phyloP scores from a whole-genome alignment of 1,139 yeast genomes.

The Groenewaldozyma auringiensis region DNA sequence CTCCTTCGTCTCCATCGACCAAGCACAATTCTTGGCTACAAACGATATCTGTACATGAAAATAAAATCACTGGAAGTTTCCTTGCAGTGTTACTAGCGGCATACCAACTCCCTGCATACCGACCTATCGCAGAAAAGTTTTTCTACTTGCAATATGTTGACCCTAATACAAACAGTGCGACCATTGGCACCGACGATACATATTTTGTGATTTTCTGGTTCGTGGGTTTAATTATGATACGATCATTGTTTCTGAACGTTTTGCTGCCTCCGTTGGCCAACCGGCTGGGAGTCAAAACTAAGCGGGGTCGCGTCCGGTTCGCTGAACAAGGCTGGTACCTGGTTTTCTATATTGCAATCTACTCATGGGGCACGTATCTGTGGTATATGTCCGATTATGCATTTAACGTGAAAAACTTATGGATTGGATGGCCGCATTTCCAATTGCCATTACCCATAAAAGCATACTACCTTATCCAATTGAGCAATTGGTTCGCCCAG shows the following conservation, averaged over 20 bases:
- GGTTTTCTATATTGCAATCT: slow-evolving; percentile 52
- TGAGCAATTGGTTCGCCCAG: slow-evolving; percentile 77
- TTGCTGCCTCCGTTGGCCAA: slow-evolving; percentile 52
- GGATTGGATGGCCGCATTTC: slow-evolving; percentile 72
- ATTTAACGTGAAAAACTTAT: slow-evolving; percentile 50
- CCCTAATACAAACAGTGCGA: slow-evolving; percentile 17
- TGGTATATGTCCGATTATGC: slow-evolving; percentile 55
- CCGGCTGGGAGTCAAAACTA: slow-evolving; percentile 37
- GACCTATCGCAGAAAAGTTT: slow-evolving; percentile 20
- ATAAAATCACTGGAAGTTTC: slow-evolving; percentile 2
- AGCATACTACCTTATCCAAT: slow-evolving; percentile 60
- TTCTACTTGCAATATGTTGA: slow-evolving; percentile 21
- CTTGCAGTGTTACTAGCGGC: slow-evolving; percentile 14
- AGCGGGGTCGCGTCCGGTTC: slow-evolving; percentile 55
- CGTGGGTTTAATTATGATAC: slow-evolving; percentile 47
- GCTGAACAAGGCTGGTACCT: slow-evolving; percentile 84
- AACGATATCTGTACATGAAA: neutral
- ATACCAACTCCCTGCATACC: slow-evolving; percentile 17
- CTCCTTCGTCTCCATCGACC: slow-evolving; percentile 12
- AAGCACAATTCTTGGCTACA: neutral
- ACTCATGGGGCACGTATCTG: slow-evolving; percentile 50
- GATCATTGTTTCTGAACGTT: slow-evolving; percentile 55
- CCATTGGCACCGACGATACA: slow-evolving; percentile 35
- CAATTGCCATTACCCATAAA: slow-evolving; percentile 41
- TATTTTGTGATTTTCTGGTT: slow-evolving; percentile 52